A percentile compares a stretch with the other conserved stretches of the same genome.
Evolutionary conservation across 352 stramenopile species (phyloP).

Genomic region (Pythium inflatum): DNA sequence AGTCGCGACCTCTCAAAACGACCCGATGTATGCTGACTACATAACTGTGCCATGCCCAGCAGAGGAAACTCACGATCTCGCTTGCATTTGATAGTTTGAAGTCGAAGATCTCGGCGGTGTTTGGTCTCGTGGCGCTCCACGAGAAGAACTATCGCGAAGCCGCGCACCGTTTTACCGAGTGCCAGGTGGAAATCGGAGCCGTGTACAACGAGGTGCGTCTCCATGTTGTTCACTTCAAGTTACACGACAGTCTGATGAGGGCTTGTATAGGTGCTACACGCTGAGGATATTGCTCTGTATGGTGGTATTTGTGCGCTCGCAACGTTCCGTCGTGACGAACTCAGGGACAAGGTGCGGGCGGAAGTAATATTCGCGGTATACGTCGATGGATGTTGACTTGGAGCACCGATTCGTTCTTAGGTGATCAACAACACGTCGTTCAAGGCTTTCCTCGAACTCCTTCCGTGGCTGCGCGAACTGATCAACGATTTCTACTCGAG

Average conservation of each 20-base stretch:
- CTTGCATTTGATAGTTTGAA: constrained; percentile 40
- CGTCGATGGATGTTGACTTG: too few relatives aligned
- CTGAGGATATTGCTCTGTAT: constrained; percentile 88
- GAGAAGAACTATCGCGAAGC: constrained; percentile 83
- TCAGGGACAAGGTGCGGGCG: constrained; percentile 68
- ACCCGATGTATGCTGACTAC: constrained; percentile 55
- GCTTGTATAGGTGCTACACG: constrained; percentile 54
- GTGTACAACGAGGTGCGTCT: constrained; percentile 75
- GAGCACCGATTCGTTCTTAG: constrained; percentile 23
- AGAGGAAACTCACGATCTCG: not conserved
- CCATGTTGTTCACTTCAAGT: not conserved
- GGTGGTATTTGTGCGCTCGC: constrained; percentile 85
- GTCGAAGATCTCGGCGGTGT: constrained; percentile 80
- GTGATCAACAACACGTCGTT: constrained; percentile 89
- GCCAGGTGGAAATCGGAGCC: constrained; percentile 74
- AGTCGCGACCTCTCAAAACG: constrained; percentile 65
- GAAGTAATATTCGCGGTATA: not conserved
- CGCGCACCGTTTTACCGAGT: constrained; percentile 82
- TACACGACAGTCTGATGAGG: not conserved
- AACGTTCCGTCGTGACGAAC: constrained; percentile 80
- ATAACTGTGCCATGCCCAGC: too few relatives aligned
- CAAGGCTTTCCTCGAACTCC: constrained; percentile 86
- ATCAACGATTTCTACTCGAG: constrained; percentile 89
- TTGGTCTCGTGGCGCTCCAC: constrained; percentile 77
- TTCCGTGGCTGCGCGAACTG: constrained; percentile 86